Base-by-base conservation (phyloP, 768 basidiomycete genomes). In the Pulveroboletus frians region DNA sequence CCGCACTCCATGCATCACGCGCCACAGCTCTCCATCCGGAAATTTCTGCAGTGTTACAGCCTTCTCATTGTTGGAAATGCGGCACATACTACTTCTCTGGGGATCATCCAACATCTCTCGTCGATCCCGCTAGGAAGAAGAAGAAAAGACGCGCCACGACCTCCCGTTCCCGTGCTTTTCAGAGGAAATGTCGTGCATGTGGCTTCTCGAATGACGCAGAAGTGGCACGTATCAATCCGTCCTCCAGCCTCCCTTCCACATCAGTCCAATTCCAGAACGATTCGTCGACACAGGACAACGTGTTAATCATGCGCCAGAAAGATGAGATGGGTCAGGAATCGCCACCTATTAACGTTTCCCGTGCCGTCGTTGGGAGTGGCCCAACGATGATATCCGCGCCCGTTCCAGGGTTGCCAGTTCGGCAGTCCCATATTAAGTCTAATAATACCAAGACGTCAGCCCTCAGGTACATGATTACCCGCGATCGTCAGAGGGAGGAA, bases 381-480 rank as follows among this genome's bases (percentile, higher is more conserved):
- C 3, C 10, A 21, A 44, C 15, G 20, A 38, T 47, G 8, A 2
- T 13, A 29, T 5, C 21, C 50, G 11, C 27, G n/a, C 30, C 55
- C n/a, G 17, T 23, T 8, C 44, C 34, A 32, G 31, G 54, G 13
- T 34, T 37, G 15, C 18, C 45, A 17, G 15, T n/a, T 35, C 51
- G 60, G 5, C 76, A 71, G 46, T 47, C 69, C 8, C 72, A 74
- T 9, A 61, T 70, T 10, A 85, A 84, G 66, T 20, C 47, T 5
- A 40, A 32, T 34, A 44, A 45, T 30, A 10, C 46, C 3, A 64
- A 55, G 63, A 78, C 76, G 56, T 65, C 75, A 1, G 75, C 75
- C 9, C 60, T 90, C 36, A 84, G 81, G 61, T 75, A 80, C 37
- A 75, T 90, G 71, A 71, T 89, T 30, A 75, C 75, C 23, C 76